phyloP scores from a whole-genome alignment of 2,329 filamentous ascomycete species.

The Xylaria sp. region DNA sequence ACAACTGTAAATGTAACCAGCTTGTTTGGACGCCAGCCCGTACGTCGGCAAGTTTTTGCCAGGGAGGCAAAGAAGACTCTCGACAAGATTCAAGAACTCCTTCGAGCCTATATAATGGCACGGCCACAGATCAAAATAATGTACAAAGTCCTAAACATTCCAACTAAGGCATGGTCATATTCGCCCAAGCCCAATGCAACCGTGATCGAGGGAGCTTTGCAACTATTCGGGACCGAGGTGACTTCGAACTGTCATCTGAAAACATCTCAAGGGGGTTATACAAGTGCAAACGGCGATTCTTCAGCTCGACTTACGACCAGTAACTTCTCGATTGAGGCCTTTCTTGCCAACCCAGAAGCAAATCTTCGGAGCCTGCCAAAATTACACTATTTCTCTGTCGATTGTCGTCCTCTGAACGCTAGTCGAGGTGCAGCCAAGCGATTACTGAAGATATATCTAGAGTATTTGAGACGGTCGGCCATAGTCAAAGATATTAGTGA shows the following conservation, averaged over 20 bases:
- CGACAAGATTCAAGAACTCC: constrained; percentile 66
- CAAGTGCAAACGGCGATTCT: constrained; percentile 24
- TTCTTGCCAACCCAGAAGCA: constrained; percentile 65
- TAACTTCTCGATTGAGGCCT: constrained; percentile 64
- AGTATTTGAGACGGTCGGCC: constrained; percentile 53
- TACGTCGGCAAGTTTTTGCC: constrained; percentile 68
- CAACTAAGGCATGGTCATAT: constrained; percentile 70
- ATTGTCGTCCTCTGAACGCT: constrained; percentile 71
- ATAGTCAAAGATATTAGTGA: constrained; percentile 51
- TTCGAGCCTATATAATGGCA: constrained; percentile 74
- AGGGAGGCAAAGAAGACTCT: constrained; percentile 69
- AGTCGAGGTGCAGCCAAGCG: constrained; percentile 68
- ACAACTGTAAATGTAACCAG: constrained; percentile 72
- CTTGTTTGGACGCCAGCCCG: constrained; percentile 70
- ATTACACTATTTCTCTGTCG: constrained; percentile 74
- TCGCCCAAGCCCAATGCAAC: constrained; percentile 63
- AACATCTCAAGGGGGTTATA: constrained; percentile 32
- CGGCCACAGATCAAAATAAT: constrained; percentile 70
- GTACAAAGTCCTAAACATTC: constrained; percentile 67
- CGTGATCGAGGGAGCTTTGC: constrained; percentile 68
- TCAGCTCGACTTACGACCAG: constrained; percentile 21
- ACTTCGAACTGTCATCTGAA: constrained; percentile 64
- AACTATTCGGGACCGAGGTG: constrained; percentile 69
- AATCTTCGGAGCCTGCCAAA: constrained; percentile 57
- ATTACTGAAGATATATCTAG: constrained; percentile 64